Conservation (phyloP, 495 filamentous ascomycete genomes). For the Hyaloscypha variabilis region DNA sequence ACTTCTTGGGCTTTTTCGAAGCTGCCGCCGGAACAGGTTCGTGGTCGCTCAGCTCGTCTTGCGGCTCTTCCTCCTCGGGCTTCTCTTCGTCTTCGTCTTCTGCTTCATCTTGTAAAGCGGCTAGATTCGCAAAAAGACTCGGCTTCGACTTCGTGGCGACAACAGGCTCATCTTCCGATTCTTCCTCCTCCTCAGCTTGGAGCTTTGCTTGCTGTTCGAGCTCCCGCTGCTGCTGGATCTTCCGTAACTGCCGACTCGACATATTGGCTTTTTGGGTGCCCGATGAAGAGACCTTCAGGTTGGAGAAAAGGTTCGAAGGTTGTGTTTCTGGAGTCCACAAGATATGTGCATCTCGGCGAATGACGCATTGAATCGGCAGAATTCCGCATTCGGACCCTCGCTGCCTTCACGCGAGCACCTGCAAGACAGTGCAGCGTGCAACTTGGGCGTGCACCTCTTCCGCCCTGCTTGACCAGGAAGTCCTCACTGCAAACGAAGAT, state of each 20-base stretch:
- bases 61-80: slow-evolving; percentile 47
- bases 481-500: background rate
- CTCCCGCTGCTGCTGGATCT: slow-evolving; percentile 70
- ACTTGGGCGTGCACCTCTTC: background rate
- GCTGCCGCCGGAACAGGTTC: slow-evolving; percentile 22
- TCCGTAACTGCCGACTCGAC: slow-evolving; percentile 81
- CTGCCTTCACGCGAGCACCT: background rate
- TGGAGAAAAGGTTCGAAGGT: background rate
- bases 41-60: slow-evolving; percentile 20
- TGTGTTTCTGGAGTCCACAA: background rate
- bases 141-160: slow-evolving; percentile 36
- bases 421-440: background rate
- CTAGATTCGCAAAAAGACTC: slow-evolving; percentile 52
- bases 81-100: slow-evolving; percentile 37
- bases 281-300: background rate
- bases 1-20: slow-evolving; percentile 47
- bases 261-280: slow-evolving; percentile 59
- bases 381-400: slow-evolving; percentile 13
- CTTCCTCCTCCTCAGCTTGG: slow-evolving; percentile 39
- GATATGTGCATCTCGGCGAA: slow-evolving; percentile 14
- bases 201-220: slow-evolving; percentile 25
- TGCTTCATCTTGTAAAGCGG: slow-evolving; percentile 45
- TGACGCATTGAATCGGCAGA: slow-evolving; percentile 29
- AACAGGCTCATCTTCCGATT: slow-evolving; percentile 46
- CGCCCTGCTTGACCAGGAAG: background rate